Conservation (phyloP, 208 protist genomes). For the Sergeia podlipaevii region DNA sequence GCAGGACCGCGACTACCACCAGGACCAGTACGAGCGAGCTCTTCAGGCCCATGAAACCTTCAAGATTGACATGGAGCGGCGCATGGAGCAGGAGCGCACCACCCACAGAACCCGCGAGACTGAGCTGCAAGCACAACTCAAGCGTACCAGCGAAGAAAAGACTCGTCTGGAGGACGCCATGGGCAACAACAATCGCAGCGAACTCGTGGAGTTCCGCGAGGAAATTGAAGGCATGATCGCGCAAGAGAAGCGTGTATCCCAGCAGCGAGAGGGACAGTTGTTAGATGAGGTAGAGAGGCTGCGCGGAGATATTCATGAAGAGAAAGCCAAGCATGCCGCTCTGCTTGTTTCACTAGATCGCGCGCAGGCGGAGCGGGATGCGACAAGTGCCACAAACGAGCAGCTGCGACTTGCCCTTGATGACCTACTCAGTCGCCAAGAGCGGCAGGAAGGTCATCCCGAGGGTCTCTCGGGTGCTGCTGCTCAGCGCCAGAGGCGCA, state of each 20-base stretch:
- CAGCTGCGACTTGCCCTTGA: constrained; percentile 68
- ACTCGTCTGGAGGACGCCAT: constrained; percentile 51
- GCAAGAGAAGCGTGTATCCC: constrained; percentile 50
- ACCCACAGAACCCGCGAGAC: constrained; percentile 69
- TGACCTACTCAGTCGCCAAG: constrained; percentile 30
- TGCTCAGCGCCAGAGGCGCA: no score
- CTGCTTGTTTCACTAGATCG: constrained; percentile 50
- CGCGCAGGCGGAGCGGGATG: constrained; percentile 57
- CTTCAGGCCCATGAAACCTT: constrained; percentile 80
- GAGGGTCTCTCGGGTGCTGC: no score
- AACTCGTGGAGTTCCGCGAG: constrained; percentile 54
- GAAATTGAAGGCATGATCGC: constrained; percentile 81
- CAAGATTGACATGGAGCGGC: constrained; percentile 82
- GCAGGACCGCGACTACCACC: constrained; percentile 83
- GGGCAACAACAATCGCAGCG: constrained; percentile 35
- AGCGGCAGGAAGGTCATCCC: constrained; percentile 6
- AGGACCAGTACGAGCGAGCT: constrained; percentile 83
- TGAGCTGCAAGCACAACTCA: constrained; percentile 72
- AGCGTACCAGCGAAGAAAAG: constrained; percentile 59
- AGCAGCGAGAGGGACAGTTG: constrained; percentile 58
- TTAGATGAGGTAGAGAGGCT: constrained; percentile 51
- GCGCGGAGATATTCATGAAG: constrained; percentile 49
- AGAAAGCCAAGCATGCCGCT: constrained; percentile 38
- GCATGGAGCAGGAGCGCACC: constrained; percentile 76
- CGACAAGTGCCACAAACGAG: constrained; percentile 52